Conservation (phyloP, 1,139 yeast species). For the Meyerozyma guilliermondii region DNA sequence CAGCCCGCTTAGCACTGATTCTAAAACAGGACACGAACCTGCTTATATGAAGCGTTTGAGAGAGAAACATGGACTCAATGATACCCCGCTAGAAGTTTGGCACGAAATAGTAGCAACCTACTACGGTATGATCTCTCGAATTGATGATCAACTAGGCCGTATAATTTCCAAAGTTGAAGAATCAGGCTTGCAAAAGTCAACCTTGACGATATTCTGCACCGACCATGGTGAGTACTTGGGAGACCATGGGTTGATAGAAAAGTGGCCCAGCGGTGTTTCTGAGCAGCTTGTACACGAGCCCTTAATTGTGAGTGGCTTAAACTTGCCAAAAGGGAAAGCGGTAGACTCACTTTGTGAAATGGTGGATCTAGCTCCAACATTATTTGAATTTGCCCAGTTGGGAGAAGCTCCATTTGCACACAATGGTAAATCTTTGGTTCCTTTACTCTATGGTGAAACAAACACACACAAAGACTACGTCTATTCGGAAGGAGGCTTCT, state of each 20-base stretch:
- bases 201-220: conserved; percentile 9
- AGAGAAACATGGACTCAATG: neutral
- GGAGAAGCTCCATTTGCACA: conserved; percentile 7
- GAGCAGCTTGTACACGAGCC: conserved; percentile 11
- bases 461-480: conserved; percentile 4
- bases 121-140: conserved; percentile 12
- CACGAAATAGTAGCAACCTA: conserved; percentile 10
- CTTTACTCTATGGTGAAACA: neutral
- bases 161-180: conserved; percentile 5
- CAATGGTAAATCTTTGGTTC: conserved; percentile 9
- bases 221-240: conserved; percentile 14
- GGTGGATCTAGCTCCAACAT: conserved; percentile 12
- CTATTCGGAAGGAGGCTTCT: conserved; percentile 6
- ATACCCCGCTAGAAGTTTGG: conserved; percentile 7
- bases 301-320: neutral
- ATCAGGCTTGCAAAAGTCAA: conserved; percentile 1
- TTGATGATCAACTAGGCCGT: conserved; percentile 11
- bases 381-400: conserved; percentile 9
- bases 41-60: neutral
- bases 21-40: conserved; percentile 8
- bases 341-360: conserved; percentile 9
- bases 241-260: conserved; percentile 11
- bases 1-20: conserved; percentile 3
- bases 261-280: conserved; percentile 13
- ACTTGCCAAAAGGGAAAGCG: neutral